A percentile compares a stretch with the other conserved stretches of the same genome.
Evolutionary conservation across 257 asterid genomes (phyloP).

Genomic region (Gynochthodes officinalis): DNA sequence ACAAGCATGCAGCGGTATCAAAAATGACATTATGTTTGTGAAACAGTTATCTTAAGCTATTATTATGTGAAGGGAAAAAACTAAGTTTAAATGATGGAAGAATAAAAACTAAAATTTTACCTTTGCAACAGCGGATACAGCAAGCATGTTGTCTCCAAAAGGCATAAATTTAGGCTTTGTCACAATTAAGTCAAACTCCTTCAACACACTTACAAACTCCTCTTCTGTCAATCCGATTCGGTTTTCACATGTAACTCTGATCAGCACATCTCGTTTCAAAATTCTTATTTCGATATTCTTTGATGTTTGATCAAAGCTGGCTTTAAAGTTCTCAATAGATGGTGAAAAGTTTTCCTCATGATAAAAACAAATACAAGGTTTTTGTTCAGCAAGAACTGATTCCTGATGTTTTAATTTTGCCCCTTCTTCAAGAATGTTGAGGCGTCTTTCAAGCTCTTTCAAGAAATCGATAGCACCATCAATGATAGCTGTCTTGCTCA

Average conservation of each 20-base stretch:
- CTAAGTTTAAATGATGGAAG: no score
- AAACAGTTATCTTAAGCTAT: no score
- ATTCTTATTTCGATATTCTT: slow-evolving; percentile 6
- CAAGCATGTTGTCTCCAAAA: neutral
- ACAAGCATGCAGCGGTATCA: no score
- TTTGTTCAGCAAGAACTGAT: neutral
- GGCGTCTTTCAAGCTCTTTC: slow-evolving; percentile 9
- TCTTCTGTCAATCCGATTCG: neutral
- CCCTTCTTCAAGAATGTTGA: neutral
- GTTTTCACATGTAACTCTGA: slow-evolving; percentile 13
- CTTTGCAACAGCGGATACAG: neutral
- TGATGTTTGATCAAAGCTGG: neutral
- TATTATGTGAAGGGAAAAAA: no score
- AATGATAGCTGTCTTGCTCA: slow-evolving; percentile 16
- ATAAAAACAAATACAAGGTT: neutral
- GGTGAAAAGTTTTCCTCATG: neutral
- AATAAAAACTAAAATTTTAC: neutral
- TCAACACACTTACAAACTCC: neutral
- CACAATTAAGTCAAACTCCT: neutral
- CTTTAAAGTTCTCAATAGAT: neutral
- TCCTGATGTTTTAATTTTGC: neutral
- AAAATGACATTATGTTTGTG: no score
- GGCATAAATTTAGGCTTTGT: neutral
- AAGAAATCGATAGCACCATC: slow-evolving; percentile 15
- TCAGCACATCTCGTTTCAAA: slow-evolving; percentile 1